Conservation (phyloP, 2,329 filamentous ascomycete species). For the Clarireedia paspali region DNA sequence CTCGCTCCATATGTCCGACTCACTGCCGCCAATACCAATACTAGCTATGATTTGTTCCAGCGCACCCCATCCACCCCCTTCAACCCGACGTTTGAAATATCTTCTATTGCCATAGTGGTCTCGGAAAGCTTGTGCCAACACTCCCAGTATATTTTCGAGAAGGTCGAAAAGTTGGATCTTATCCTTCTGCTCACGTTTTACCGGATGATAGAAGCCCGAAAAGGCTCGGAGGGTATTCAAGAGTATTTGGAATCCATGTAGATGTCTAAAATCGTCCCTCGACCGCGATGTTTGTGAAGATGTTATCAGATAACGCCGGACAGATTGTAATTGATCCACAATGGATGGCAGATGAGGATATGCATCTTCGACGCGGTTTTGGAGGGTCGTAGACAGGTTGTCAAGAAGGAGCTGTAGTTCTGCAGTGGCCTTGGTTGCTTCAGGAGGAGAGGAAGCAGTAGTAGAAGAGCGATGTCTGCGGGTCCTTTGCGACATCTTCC, state of each 20-base stretch:
- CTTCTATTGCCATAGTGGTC: constrained; percentile 79
- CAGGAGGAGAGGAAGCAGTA: constrained; percentile 47
- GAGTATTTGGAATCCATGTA: constrained; percentile 69
- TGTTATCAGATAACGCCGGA: constrained; percentile 31
- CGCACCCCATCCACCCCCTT: constrained; percentile 70
- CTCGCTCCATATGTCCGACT: constrained; percentile 60
- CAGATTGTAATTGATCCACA: constrained; percentile 24
- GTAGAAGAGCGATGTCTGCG: constrained; percentile 59
- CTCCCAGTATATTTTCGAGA: constrained; percentile 62
- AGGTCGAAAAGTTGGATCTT: constrained; percentile 60
- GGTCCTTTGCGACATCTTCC: constrained; percentile 42
- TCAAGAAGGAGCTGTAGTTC: constrained; percentile 50
- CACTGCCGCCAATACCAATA: constrained; percentile 55
- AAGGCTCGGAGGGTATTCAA: constrained; percentile 62
- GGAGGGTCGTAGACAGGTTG: constrained; percentile 30
- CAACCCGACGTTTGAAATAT: constrained; percentile 73
- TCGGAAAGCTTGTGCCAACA: constrained; percentile 58
- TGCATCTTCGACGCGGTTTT: constrained; percentile 12
- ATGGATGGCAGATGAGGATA: constrained; percentile 30
- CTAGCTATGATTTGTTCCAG: constrained; percentile 66
- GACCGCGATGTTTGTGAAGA: constrained; percentile 39
- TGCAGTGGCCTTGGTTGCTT: constrained; percentile 53
- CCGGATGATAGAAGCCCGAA: constrained; percentile 69
- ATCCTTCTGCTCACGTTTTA: constrained; percentile 51
- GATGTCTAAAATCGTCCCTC: constrained; percentile 77